Evolutionary conservation across 2,329 filamentous ascomycete species (phyloP).

Genomic region (Alternaria sp.): DNA sequence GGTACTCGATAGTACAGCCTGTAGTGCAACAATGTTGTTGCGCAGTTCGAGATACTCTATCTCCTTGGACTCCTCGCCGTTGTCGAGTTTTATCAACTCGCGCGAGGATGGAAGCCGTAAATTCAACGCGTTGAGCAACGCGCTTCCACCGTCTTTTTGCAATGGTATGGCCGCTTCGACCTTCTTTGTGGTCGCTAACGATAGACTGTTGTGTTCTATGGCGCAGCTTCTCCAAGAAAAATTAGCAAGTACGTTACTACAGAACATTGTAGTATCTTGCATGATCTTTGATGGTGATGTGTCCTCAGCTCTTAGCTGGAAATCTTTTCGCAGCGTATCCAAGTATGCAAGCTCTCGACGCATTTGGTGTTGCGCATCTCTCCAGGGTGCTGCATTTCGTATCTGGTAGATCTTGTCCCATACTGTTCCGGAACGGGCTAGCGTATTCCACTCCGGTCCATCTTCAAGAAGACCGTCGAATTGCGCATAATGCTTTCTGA

Average conservation of each 20-base stretch:
- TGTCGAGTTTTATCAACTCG: not conserved
- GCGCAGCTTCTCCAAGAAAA: not conserved
- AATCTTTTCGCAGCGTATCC: not conserved
- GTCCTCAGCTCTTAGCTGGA: not conserved
- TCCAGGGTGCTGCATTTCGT: not conserved
- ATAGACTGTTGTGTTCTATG: not conserved
- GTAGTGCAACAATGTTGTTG: not conserved
- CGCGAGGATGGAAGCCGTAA: not conserved
- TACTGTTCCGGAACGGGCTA: not conserved
- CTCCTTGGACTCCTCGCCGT: not conserved
- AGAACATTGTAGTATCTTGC: not conserved
- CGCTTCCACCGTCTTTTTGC: not conserved
- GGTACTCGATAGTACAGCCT: not conserved
- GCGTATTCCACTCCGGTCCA: not conserved
- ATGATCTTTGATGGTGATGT: not conserved
- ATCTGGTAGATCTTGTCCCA: not conserved
- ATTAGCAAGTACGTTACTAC: not conserved
- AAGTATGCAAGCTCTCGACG: not conserved
- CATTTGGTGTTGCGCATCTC: not conserved
- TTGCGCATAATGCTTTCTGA: not conserved
- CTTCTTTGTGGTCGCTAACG: not conserved
- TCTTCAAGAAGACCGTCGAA: not conserved
- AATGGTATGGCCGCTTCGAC: not conserved
- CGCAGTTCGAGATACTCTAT: not conserved
- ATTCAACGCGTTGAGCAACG: not conserved